Evolutionary conservation across 208 protist species (phyloP).

Genomic region (Crithidia acanthocephali): DNA sequence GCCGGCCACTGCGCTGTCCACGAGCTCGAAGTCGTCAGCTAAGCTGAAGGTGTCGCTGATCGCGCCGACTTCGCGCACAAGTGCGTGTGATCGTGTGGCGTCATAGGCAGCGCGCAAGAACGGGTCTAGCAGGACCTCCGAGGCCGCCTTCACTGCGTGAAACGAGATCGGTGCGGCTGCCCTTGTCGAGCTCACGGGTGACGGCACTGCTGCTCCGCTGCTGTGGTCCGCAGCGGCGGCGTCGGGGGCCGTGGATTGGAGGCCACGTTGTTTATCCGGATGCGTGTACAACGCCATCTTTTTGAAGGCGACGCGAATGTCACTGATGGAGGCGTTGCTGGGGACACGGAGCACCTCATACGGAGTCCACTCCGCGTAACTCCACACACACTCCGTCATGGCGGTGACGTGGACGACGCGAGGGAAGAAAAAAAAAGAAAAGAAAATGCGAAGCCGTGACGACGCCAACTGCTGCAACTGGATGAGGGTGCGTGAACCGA

Average conservation of each 20-base stretch:
- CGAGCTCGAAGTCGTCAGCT: slow-evolving; percentile 55
- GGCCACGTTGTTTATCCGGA: slow-evolving; percentile 59
- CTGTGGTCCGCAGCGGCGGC: neutral
- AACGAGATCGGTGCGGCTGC: slow-evolving; percentile 34
- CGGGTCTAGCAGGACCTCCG: slow-evolving; percentile 70
- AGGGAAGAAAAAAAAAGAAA: too few relatives aligned
- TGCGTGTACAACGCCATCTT: slow-evolving; percentile 68
- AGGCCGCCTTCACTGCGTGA: slow-evolving; percentile 68
- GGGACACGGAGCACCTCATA: slow-evolving; percentile 67
- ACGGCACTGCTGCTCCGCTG: too few relatives aligned
- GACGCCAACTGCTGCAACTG: too few relatives aligned
- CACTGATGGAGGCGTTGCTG: slow-evolving; percentile 37
- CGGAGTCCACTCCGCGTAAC: slow-evolving; percentile 44
- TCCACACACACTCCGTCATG: slow-evolving; percentile 19
- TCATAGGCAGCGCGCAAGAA: slow-evolving; percentile 61
- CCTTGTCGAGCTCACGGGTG: neutral
- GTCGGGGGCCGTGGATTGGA: neutral
- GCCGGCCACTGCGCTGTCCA: slow-evolving; percentile 15
- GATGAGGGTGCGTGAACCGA: too few relatives aligned
- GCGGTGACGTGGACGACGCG: too few relatives aligned
- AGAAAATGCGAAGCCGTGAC: too few relatives aligned
- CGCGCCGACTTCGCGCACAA: slow-evolving; percentile 48
- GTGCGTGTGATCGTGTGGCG: slow-evolving; percentile 30
- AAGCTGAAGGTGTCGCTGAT: slow-evolving; percentile 69
- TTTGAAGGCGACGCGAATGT: slow-evolving; percentile 73